Evolutionary conservation across 768 basidiomycete genomes (phyloP), one percentile per base, ranked within the genome.

Genomic region (Lentinula aciculospora): DNA sequence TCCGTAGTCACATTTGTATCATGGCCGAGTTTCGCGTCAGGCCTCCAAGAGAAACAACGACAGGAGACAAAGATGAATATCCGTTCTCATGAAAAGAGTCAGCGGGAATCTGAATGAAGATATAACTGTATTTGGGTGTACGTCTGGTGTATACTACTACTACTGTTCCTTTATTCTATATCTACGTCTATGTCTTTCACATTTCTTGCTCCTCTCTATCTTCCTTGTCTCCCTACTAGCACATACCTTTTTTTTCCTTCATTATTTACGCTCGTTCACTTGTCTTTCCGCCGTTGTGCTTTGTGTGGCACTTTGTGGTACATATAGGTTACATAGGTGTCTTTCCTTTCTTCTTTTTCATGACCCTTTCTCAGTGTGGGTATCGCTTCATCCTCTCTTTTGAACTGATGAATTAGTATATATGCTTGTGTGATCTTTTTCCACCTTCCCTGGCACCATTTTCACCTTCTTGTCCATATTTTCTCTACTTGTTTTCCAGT

Each of bases 21-120:
- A 75, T 81, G 61, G 73, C 80, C 66, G 86, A 92, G 69, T 90
- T 93, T 77, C 84, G 90, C 58, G 82, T 93, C 59, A 90, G 88
- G 65, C 86, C 85, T 6, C 88, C 82, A 28, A 78, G 82, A 68
- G 84, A 74, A 31, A 67, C 67, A 17, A 64, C 67, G 60, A 58
- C 68, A 45, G 8, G 25, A 29, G 42, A 56, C 9, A 25, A 29
- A 13, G 40, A 31, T 36, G 23, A 42, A 9, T 15, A 39, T 19
- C 28, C 40, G n/a, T 56, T 44, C 10, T 56, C 40, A 36, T 53
- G 34, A 53, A 27, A 47, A 19, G 21, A 3, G 46, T 15, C 4
- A 19, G 42, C 9, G 28, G 27, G 27, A 48, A 48, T 48, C 4
- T 32, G 32, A 50, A 50, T 13, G 31, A 34, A 50, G 32, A 34